These are phyloP conservation scores for Globisporangium irregulare DNA, from an alignment of 352 stramenopile species.

Conservation along the genomic window DNA sequence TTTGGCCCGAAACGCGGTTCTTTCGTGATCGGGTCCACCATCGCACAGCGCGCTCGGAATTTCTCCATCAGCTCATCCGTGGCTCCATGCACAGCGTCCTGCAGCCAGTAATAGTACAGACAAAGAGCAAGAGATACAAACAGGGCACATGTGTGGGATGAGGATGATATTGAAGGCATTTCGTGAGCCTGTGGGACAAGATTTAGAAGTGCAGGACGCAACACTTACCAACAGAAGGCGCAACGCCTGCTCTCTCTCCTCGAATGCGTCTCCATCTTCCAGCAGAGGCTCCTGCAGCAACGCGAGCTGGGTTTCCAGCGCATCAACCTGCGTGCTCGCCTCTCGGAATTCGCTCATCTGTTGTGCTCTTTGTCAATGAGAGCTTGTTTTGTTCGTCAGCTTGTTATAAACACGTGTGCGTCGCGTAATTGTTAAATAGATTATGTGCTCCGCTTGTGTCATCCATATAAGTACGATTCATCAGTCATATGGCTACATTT, in stretches of 20 bases:
- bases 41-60: constrained; percentile 43
- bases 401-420: background rate
- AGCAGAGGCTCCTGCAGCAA: constrained; percentile 23
- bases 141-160: background rate
- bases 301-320: constrained; percentile 36
- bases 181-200: background rate
- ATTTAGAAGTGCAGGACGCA: background rate
- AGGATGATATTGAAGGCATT: background rate
- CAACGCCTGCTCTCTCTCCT: constrained; percentile 4
- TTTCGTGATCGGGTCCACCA: constrained; percentile 73
- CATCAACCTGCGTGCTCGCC: constrained; percentile 35
- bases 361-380: background rate
- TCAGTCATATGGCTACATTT: background rate
- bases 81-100: constrained; percentile 31
- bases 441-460: background rate
- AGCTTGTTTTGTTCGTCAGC: background rate
- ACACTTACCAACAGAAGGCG: constrained; percentile 4
- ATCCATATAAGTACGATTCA: background rate
- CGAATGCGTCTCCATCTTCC: background rate
- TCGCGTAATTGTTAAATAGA: background rate
- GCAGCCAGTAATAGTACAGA: constrained; percentile 10
- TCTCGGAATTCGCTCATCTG: constrained; percentile 59
- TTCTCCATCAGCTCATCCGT: constrained; percentile 40
- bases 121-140: background rate
- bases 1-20: constrained; percentile 72